These are phyloP conservation scores for Castanea mollissima DNA, from an alignment of 306 rosid species.

Conservation along the genomic window DNA sequence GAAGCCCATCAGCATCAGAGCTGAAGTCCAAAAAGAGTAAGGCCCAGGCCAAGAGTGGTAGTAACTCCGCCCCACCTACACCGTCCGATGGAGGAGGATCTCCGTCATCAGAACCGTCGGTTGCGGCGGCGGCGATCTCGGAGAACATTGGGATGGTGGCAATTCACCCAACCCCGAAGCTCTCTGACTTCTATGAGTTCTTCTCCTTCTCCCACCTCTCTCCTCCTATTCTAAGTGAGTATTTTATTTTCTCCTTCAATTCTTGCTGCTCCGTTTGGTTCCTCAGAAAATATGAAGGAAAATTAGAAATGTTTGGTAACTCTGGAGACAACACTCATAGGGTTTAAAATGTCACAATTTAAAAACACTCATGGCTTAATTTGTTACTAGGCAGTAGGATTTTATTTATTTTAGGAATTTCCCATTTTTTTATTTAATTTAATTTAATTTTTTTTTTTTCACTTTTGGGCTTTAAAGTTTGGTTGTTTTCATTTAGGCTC, in stretches of 20 bases:
- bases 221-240: conserved; percentile 77
- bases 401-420: too few species aligned
- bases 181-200: conserved; percentile 90
- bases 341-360: too few species aligned
- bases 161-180: conserved; percentile 86
- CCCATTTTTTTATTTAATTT: too few species aligned
- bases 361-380: too few species aligned
- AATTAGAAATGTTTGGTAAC: not conserved
- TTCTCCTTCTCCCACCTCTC: conserved; percentile 71
- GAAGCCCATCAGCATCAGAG: conserved; percentile 45
- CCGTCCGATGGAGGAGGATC: conserved; percentile 49
- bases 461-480: too few species aligned
- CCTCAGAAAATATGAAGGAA: not conserved
- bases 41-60: conserved; percentile 29
- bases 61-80: conserved; percentile 35
- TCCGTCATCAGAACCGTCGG: conserved; percentile 31
- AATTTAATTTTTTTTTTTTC: too few species aligned
- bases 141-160: conserved; percentile 81
- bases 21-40: conserved; percentile 62
- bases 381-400: too few species aligned
- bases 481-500: too few species aligned
- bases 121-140: conserved; percentile 47
- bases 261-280: not conserved
- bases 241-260: not conserved
- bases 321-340: too few species aligned